These are phyloP conservation scores for Singerocomus rubriflavus DNA, from an alignment of 1,284 basidiomycete species.

Conservation along the genomic window DNA sequence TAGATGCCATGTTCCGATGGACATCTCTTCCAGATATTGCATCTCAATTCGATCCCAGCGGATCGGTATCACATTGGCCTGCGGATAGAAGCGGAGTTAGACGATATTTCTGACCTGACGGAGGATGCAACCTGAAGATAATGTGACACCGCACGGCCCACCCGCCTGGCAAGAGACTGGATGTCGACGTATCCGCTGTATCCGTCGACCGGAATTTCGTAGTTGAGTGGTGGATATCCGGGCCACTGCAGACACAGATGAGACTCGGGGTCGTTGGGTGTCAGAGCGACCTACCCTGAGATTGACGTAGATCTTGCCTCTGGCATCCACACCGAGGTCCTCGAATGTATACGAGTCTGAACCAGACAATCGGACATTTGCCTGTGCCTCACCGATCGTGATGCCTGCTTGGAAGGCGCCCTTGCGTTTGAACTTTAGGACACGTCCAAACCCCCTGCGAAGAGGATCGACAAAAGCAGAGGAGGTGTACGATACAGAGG, in stretches of 20 bases:
- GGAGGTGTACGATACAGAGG: conserved; percentile 52
- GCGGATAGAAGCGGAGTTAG: conserved; percentile 16
- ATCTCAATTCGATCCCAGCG: conserved; percentile 67
- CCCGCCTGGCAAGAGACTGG: conserved; percentile 63
- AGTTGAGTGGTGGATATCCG: conserved; percentile 67
- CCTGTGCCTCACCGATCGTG: conserved; percentile 66
- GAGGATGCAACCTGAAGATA: conserved; percentile 58
- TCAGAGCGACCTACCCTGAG: conserved; percentile 47
- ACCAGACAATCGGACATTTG: conserved; percentile 55
- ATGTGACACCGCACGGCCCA: conserved; percentile 68
- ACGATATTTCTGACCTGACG: conserved; percentile 4
- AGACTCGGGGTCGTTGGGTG: background rate
- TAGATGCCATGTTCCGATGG: conserved; percentile 67
- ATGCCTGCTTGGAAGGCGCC: conserved; percentile 63
- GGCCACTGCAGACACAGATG: conserved; percentile 50
- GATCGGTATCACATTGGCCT: conserved; percentile 65
- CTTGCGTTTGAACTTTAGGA: conserved; percentile 73
- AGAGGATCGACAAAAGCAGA: conserved; percentile 41
- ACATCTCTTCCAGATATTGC: conserved; percentile 68
- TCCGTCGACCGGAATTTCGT: conserved; percentile 69
- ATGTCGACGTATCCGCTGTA: conserved; percentile 63
- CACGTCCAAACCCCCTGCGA: conserved; percentile 43
- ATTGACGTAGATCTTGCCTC: conserved; percentile 58
- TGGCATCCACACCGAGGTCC: conserved; percentile 59
- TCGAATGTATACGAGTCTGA: conserved; percentile 57